These are phyloP conservation scores for Eucalyptus marginata DNA, from an alignment of 345 rosid species.

Conservation along the genomic window DNA sequence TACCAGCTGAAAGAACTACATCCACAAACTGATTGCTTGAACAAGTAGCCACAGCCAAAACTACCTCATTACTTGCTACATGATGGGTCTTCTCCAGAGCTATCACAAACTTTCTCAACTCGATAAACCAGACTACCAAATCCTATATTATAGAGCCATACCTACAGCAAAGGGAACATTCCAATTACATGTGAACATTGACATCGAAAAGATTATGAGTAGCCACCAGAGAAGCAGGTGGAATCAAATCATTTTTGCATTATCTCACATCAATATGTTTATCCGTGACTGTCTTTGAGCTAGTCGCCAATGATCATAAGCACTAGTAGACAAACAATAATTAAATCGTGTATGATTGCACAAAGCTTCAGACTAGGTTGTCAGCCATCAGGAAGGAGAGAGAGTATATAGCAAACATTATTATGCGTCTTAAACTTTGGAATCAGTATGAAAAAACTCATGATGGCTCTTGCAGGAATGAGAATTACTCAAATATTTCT, in stretches of 20 bases:
- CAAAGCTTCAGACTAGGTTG: not conserved
- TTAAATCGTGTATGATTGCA: too few relatives aligned
- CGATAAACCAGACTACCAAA: slow-evolving; percentile 33
- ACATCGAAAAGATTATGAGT: not conserved
- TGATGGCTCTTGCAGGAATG: not conserved
- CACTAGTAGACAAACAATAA: too few relatives aligned
- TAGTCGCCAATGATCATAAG: not conserved
- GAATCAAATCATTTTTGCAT: not conserved
- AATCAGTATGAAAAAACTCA: too few relatives aligned
- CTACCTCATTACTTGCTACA: slow-evolving; percentile 48
- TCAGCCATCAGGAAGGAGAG: not conserved
- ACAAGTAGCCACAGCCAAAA: not conserved
- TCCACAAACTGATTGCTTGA: not conserved
- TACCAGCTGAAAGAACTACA: too few relatives aligned
- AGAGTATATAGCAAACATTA: not conserved
- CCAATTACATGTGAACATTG: not conserved
- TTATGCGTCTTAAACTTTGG: not conserved
- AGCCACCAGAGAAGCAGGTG: not conserved
- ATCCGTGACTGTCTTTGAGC: not conserved
- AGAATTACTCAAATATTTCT: not conserved
- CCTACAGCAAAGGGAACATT: slow-evolving; percentile 10
- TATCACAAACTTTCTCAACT: slow-evolving; percentile 6
- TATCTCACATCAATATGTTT: not conserved
- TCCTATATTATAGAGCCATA: slow-evolving; percentile 48
- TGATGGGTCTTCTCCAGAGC: slow-evolving; percentile 74